Evolutionary conservation across 2,329 filamentous ascomycete genomes (phyloP).

Genomic region (Talaromyces islandicus): DNA sequence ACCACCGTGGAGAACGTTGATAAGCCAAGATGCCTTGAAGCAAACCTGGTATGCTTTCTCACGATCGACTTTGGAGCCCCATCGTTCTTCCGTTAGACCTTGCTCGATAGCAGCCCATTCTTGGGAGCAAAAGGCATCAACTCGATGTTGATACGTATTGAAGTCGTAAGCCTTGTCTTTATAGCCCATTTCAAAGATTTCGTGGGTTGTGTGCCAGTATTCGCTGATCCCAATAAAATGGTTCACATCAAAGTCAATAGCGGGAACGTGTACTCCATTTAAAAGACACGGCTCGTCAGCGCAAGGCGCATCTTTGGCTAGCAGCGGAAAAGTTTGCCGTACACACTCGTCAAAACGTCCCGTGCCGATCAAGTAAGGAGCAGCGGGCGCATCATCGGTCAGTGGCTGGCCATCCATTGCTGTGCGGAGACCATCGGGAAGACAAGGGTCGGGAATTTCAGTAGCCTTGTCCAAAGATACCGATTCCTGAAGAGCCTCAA

Average conservation of each 20-base stretch:
- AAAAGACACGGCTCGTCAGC: slow-evolving; percentile 78
- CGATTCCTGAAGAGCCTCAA: slow-evolving; percentile 67
- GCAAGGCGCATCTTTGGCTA: slow-evolving; percentile 86
- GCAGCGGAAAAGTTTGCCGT: slow-evolving; percentile 70
- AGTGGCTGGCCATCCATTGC: slow-evolving; percentile 62
- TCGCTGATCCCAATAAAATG: slow-evolving; percentile 97
- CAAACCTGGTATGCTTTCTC: slow-evolving; percentile 80
- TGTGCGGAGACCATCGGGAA: slow-evolving; percentile 71
- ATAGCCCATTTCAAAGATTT: slow-evolving; percentile 74
- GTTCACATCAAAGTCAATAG: slow-evolving; percentile 94
- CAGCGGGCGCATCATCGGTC: slow-evolving; percentile 32
- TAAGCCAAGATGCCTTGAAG: slow-evolving; percentile 97
- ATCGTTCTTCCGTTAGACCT: slow-evolving; percentile 60
- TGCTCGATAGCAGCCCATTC: slow-evolving; percentile 73
- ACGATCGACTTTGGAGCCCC: slow-evolving; percentile 66
- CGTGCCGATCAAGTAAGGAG: slow-evolving; percentile 67
- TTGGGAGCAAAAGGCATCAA: slow-evolving; percentile 76
- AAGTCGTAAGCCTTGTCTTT: slow-evolving; percentile 82
- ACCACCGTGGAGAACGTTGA: slow-evolving; percentile 91
- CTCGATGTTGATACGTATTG: slow-evolving; percentile 77
- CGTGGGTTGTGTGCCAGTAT: slow-evolving; percentile 98
- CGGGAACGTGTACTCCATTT: slow-evolving; percentile 85
- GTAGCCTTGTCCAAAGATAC: slow-evolving; percentile 52
- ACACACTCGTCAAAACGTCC: slow-evolving; percentile 84
- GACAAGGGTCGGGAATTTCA: slow-evolving; percentile 83